These are phyloP conservation scores for Talaromyces funiculosus DNA, from an alignment of 2,329 filamentous ascomycete genomes.

Conservation along the genomic window DNA sequence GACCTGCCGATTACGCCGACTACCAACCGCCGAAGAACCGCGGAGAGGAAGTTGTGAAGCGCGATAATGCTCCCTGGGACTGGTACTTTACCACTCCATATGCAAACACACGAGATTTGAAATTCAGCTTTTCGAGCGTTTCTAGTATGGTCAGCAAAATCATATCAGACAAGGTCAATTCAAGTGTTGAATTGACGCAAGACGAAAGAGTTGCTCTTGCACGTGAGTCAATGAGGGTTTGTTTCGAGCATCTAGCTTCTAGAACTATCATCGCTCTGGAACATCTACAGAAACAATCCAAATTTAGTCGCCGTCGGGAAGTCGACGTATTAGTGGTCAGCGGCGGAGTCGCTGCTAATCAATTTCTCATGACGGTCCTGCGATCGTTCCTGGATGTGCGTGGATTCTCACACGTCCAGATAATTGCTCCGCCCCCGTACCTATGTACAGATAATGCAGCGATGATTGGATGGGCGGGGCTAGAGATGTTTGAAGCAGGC, in stretches of 20 bases:
- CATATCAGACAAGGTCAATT: slow-evolving; percentile 35
- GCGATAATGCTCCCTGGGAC: slow-evolving; percentile 46
- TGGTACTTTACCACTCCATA: slow-evolving; percentile 70
- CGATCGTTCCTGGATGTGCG: slow-evolving; percentile 58
- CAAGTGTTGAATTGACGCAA: slow-evolving; percentile 37
- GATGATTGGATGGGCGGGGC: slow-evolving; percentile 92
- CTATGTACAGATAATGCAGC: slow-evolving; percentile 94
- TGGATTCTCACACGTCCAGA: slow-evolving; percentile 55
- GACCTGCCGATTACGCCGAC: slow-evolving; percentile 29
- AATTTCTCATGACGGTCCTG: slow-evolving; percentile 66
- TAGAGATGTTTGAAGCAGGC: slow-evolving; percentile 84
- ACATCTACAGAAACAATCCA: slow-evolving; percentile 24
- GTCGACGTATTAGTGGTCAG: slow-evolving; percentile 69
- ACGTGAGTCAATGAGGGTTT: slow-evolving; percentile 66
- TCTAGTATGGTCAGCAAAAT: slow-evolving; percentile 60
- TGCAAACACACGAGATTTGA: slow-evolving; percentile 52
- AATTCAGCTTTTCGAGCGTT: slow-evolving; percentile 71
- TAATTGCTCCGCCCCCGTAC: slow-evolving; percentile 68
- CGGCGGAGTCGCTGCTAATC: slow-evolving; percentile 85
- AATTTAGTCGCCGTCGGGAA: slow-evolving; percentile 16
- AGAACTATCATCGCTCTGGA: slow-evolving; percentile 67
- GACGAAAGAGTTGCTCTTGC: slow-evolving; percentile 65
- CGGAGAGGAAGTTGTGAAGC: slow-evolving; percentile 52
- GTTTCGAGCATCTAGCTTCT: slow-evolving; percentile 81
- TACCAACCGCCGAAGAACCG: slow-evolving; percentile 58